Conservation (phyloP, 139 green algal species). For the Picochlorum sp. region DNA sequence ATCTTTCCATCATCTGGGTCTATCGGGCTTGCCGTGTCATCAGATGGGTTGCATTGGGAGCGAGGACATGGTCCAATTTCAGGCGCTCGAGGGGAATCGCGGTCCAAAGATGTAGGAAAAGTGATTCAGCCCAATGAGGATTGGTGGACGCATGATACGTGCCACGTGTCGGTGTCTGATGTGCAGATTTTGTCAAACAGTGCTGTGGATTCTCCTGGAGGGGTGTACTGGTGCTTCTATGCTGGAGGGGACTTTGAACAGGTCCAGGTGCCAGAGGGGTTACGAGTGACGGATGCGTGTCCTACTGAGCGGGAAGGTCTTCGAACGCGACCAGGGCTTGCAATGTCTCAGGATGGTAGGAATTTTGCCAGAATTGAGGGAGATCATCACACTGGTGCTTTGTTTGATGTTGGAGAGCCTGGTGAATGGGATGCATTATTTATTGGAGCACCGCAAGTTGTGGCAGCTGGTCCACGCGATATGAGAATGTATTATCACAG, state of each 20-base stretch:
- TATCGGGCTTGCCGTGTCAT: conserved; percentile 53
- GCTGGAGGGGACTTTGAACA: conserved; percentile 60
- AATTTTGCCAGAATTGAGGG: conserved; percentile 95
- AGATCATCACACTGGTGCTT: conserved; percentile 82
- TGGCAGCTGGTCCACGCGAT: conserved; percentile 56
- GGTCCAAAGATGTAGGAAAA: conserved; percentile 50
- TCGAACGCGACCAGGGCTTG: conserved; percentile 68
- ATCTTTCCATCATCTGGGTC: conserved; percentile 48
- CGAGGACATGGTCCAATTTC: conserved; percentile 37
- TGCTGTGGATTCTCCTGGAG: conserved; percentile 45
- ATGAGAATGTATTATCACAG: conserved; percentile 88
- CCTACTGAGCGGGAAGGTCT: conserved; percentile 44
- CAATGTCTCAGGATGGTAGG: conserved; percentile 81
- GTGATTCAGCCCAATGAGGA: conserved; percentile 58
- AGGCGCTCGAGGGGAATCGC: conserved; percentile 32
- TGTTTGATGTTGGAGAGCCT: conserved; percentile 75
- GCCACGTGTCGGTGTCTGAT: conserved; percentile 68
- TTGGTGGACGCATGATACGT: conserved; percentile 85
- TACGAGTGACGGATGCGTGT: conserved; percentile 7
- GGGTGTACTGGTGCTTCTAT: conserved; percentile 99
- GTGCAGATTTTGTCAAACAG: conserved; percentile 70
- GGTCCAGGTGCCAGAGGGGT: conserved; percentile 23
- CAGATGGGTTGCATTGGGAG: conserved; percentile 62
- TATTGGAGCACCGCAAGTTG: conserved; percentile 67
- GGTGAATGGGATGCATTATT: conserved; percentile 80